These are phyloP conservation scores for Termitomyces sp. DNA, from an alignment of 768 basidiomycete species.

Conservation along the genomic window DNA sequence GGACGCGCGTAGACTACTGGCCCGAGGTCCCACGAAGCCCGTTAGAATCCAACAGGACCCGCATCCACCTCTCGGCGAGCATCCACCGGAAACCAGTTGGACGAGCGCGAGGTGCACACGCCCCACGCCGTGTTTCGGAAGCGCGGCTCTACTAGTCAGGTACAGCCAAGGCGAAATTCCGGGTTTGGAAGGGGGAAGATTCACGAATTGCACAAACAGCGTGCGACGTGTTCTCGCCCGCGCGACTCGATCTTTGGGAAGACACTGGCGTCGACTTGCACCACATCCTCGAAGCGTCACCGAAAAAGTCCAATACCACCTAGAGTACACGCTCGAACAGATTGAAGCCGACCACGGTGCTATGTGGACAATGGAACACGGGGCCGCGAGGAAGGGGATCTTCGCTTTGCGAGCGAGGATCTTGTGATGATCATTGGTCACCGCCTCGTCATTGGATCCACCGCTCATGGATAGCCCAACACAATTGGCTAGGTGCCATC, in stretches of 20 bases:
- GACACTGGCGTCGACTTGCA: not conserved
- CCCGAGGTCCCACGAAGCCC: not conserved
- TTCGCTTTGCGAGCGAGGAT: conserved; percentile 7
- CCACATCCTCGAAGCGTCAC: not conserved
- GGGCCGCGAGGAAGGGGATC: conserved; percentile 3
- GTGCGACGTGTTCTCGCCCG: no score
- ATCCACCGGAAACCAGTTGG: not conserved
- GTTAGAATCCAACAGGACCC: no score
- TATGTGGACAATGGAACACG: not conserved
- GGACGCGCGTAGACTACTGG: not conserved
- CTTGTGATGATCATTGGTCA: not conserved
- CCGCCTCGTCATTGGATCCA: conserved; percentile 9
- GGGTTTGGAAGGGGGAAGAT: not conserved
- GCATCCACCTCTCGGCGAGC: not conserved
- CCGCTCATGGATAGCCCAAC: not conserved
- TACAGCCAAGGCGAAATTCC: not conserved
- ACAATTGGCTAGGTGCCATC: not conserved
- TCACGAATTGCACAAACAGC: not conserved
- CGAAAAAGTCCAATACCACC: not conserved
- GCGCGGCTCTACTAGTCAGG: not conserved
- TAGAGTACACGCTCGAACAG: not conserved
- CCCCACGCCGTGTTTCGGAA: not conserved
- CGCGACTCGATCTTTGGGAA: no score
- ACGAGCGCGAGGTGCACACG: not conserved
- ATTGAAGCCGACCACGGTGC: not conserved